phyloP scores from a whole-genome alignment of 495 filamentous ascomycete species.

The Hyaloscypha variabilis region DNA sequence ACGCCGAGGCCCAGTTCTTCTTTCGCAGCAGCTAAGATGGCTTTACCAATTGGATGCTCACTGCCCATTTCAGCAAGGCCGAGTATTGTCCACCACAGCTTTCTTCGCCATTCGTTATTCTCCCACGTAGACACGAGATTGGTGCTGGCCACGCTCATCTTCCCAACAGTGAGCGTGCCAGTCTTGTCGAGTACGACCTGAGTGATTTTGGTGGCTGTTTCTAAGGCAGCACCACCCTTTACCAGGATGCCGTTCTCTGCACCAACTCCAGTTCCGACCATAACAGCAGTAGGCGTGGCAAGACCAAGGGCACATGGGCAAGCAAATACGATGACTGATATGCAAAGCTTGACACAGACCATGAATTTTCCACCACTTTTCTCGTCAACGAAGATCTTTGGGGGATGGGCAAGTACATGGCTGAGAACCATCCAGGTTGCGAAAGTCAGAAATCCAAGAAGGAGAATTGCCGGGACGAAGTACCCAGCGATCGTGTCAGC shows the following conservation, averaged over 20 bases:
- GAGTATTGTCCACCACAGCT: conserved; percentile 92
- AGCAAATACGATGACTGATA: conserved; percentile 97
- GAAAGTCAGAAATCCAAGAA: conserved; percentile 85
- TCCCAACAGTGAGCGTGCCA: conserved; percentile 90
- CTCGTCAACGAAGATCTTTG: conserved; percentile 83
- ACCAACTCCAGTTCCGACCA: conserved; percentile 97
- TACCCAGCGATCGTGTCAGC: conserved; percentile 91
- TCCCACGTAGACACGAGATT: conserved; percentile 71
- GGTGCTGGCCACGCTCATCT: conserved; percentile 83
- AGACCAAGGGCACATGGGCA: conserved; percentile 96
- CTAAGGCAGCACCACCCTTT: conserved; percentile 92
- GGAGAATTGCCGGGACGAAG: conserved; percentile 89
- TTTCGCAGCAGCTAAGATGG: conserved; percentile 75
- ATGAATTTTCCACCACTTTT: conserved; percentile 86
- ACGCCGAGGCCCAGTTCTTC: conserved; percentile 68
- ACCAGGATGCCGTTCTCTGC: conserved; percentile 97
- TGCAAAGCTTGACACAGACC: conserved; percentile 97
- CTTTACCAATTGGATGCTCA: conserved; percentile 92
- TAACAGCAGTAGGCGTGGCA: conserved; percentile 93
- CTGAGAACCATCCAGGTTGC: conserved; percentile 93
- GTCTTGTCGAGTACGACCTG: conserved; percentile 99
- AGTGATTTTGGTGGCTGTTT: conserved; percentile 88
- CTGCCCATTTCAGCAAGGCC: conserved; percentile 92
- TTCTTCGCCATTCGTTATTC: conserved; percentile 64
- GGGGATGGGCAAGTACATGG: conserved; percentile 77